Conservation (phyloP, 1,139 yeast genomes). For the Yamadazyma jaroonii region DNA sequence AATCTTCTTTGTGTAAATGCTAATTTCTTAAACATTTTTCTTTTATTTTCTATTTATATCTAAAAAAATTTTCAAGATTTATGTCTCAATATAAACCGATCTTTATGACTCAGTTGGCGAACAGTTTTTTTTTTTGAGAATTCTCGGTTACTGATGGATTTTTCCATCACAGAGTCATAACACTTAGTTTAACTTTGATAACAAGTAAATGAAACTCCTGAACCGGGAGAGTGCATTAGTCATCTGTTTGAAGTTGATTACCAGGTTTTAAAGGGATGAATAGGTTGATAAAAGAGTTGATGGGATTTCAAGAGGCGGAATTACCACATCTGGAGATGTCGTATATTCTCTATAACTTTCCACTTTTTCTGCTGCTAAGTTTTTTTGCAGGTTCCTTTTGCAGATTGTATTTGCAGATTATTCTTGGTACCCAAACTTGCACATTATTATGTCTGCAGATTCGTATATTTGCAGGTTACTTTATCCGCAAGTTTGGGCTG, state of each 20-base stretch:
- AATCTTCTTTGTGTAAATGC: conserved; percentile 1
- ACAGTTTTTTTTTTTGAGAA: neutral
- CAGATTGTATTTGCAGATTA: too few relatives aligned
- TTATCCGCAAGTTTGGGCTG: neutral
- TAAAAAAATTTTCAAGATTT: neutral
- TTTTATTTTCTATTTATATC: neutral
- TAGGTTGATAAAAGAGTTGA: too few relatives aligned
- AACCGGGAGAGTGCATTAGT: too few relatives aligned
- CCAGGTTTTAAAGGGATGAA: too few relatives aligned
- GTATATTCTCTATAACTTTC: conserved; percentile 5
- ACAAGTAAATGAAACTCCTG: too few relatives aligned
- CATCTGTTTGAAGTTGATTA: too few relatives aligned
- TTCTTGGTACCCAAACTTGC: too few relatives aligned
- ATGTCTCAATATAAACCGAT: neutral
- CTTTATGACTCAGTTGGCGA: conserved; percentile 1
- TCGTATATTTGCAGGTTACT: too few relatives aligned
- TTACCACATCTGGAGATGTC: neutral
- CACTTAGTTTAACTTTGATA: too few relatives aligned
- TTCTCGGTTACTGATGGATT: conserved; percentile 5
- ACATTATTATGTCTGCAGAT: too few relatives aligned
- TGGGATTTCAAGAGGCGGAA: neutral
- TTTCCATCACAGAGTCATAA: neutral
- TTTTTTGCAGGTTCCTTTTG: too few relatives aligned
- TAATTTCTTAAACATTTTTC: conserved; percentile 5
- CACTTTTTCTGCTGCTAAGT: too few relatives aligned